These are phyloP conservation scores for Saururus chinensis DNA, from an alignment of 164 flowering plant genomes.

Conservation along the genomic window DNA sequence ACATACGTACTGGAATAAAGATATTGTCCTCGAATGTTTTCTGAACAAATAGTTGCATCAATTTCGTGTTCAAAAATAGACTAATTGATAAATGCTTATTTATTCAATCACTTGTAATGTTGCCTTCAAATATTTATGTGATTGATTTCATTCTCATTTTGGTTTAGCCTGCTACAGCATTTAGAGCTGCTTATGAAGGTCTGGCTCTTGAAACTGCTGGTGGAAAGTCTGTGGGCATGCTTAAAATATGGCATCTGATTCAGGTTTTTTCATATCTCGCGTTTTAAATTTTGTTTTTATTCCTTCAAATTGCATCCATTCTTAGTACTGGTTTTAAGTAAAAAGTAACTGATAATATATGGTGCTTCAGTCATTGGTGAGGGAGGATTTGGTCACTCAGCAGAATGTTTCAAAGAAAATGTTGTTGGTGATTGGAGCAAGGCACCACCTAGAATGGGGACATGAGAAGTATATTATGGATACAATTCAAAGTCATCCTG, in stretches of 20 bases:
- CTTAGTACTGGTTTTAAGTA: background rate
- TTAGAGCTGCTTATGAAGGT: constrained; percentile 74
- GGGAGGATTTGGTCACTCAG: constrained; percentile 39
- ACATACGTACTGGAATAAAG: too few species aligned
- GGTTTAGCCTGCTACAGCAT: constrained; percentile 72
- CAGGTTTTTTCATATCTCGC: constrained; percentile 35
- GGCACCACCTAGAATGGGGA: constrained; percentile 90
- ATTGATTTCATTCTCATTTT: constrained; percentile 3
- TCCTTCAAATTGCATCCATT: background rate
- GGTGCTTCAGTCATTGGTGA: constrained; percentile 46
- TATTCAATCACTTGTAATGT: background rate
- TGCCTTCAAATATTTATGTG: background rate
- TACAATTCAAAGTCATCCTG: constrained; percentile 89
- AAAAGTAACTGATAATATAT: background rate
- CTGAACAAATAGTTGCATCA: too few species aligned
- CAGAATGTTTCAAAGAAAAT: constrained; percentile 58
- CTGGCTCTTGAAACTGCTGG: constrained; percentile 47
- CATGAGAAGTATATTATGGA: constrained; percentile 88
- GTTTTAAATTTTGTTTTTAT: background rate
- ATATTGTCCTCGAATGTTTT: too few species aligned
- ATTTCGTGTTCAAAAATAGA: background rate
- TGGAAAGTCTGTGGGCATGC: constrained; percentile 86
- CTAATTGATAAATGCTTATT: background rate
- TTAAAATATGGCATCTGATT: constrained; percentile 88
- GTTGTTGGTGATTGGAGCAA: constrained; percentile 80